phyloP scores from a whole-genome alignment of 345 rosid species.

The Syzygium grande region DNA sequence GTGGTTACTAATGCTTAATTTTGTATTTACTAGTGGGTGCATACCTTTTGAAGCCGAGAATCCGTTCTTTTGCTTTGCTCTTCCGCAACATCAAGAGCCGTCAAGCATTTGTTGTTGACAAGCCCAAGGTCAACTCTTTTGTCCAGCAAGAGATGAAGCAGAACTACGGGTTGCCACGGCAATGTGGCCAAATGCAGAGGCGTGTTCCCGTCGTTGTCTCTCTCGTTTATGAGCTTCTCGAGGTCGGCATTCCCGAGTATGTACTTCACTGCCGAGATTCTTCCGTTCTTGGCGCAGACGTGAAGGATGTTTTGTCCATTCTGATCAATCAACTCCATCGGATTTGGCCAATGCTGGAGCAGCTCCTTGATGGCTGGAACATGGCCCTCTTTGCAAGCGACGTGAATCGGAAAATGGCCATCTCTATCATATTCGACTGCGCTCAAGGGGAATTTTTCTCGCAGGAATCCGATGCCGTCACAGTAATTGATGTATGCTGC shows the following conservation, averaged over 20 bases:
- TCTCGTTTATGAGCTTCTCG: no score
- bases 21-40: no score
- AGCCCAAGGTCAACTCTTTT: background rate
- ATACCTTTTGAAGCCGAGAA: no score
- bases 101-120: background rate
- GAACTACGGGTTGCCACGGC: background rate
- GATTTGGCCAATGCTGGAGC: background rate
- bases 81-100: background rate
- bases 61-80: background rate
- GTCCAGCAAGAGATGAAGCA: background rate
- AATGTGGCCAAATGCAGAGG: background rate
- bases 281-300: background rate
- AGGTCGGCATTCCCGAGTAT: background rate
- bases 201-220: background rate
- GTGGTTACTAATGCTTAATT: no score
- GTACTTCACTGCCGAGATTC: background rate
- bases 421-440: background rate
- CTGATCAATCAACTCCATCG: background rate
- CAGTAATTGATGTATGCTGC: rapidly evolving
- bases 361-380: background rate
- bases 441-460: rapidly evolving
- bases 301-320: background rate
- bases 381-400: background rate
- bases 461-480: background rate
- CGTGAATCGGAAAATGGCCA: background rate